Evolutionary conservation across 371 early-diverging fungal genomes (phyloP), one percentile per base, ranked within the genome.

Genomic region (Umbelopsis sp.): DNA sequence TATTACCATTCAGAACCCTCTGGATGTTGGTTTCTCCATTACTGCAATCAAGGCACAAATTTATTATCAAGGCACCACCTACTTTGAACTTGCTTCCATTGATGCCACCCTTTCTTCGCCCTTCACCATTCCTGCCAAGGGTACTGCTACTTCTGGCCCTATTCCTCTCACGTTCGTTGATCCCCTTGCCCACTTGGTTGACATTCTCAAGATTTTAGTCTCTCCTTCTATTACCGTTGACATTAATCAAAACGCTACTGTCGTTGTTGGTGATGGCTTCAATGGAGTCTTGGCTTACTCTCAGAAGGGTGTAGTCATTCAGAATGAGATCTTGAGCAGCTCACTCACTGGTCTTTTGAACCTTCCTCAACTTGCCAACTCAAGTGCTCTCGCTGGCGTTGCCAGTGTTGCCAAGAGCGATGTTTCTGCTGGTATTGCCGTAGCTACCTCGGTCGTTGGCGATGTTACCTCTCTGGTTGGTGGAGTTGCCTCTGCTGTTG

Each of bases 1-100:
- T 8, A 76, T 82, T 44, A 76, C 74, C 8, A 70, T 85, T 29
- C 70, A 77, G 50, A 85, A 85, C 67, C 86, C 86, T 44, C 73
- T 85, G 65, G 78, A 82, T 52, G 72, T 82, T 6, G 62, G 72
- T 29, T 73, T 80, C 50, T 73, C 73, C 38, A 71, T 85, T 44
- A 67, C 66, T 18, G 62, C 65, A 44, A 78, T 85, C 65, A 65
- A 67, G 22, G 83, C 86, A 50, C 14, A 63, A 14, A 63, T 75
- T 22, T 32, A 44, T 5, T 66, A 70, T 44, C 38, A 48, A 45
- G 65, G 64, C 16, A 52, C 66, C 22, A 9, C 7, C 3, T 69
- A 65, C 37, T 64, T 70, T 48, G 38, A 46, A 16, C 48, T 74
- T 50, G 76, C 72, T 46, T 29, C 63, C 7, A 68, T 79, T 50